Conservation (phyloP, 257 asterid species). For the Scutellaria minor region DNA sequence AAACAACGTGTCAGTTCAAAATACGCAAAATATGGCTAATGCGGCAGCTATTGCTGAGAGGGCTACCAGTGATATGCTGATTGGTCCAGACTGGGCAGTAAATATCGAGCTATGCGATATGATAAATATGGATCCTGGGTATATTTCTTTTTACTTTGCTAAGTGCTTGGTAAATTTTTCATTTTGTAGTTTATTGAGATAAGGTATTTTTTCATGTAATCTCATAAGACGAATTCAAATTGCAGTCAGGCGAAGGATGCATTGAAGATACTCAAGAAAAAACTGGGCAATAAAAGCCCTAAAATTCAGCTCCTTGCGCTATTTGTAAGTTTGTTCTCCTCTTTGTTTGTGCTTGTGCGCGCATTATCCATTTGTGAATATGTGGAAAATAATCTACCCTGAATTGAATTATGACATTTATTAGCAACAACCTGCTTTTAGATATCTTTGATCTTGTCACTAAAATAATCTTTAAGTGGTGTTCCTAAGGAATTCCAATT, state of each 20-base stretch:
- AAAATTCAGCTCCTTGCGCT: conserved; percentile 88
- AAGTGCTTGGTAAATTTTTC: background rate
- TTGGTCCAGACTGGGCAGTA: conserved; percentile 99
- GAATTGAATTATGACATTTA: background rate
- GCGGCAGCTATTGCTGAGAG: conserved; percentile 94
- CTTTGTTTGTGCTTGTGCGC: background rate
- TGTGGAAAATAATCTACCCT: background rate
- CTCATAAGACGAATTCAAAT: conserved; percentile 35
- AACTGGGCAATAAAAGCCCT: conserved; percentile 79
- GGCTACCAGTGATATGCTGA: conserved; percentile 90
- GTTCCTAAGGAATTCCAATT: background rate
- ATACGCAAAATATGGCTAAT: conserved; percentile 63
- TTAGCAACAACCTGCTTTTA: no score
- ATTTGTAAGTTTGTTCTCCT: conserved; percentile 64
- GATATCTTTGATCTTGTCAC: conserved; percentile 4
- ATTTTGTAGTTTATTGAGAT: background rate
- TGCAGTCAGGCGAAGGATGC: conserved; percentile 95
- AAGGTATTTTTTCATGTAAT: conserved; percentile 17
- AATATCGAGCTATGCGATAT: conserved; percentile 93
- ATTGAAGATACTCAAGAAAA: conserved; percentile 87
- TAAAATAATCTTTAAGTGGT: conserved; percentile 3
- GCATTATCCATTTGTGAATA: conserved; percentile 13
- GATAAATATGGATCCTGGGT: conserved; percentile 84
- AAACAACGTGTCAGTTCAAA: conserved; percentile 31
- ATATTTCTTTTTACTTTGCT: conserved; percentile 26